Base-by-base conservation (phyloP, 2,329 filamentous ascomycete genomes). In the Helotiales sp. region DNA sequence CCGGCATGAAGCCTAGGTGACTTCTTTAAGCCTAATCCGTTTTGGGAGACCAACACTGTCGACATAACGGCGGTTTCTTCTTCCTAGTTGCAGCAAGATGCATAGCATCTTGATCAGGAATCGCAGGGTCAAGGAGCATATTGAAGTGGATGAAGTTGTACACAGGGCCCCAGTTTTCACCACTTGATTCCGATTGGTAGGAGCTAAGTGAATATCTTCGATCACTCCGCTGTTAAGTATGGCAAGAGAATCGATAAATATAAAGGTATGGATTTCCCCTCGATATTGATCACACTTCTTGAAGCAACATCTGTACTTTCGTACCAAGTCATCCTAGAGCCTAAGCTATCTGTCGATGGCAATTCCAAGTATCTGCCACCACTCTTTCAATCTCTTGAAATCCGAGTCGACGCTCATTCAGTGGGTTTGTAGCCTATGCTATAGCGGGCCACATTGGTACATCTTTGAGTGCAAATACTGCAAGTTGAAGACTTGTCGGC, bases 51-150 rank as follows among this genome's bases (percentile, higher is more conserved):
- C 31, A 51, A 51, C 29, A 36, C 30, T 19, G 48, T 51, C 48
- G 6, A 51, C 30, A 51, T 34, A 36, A 36, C 30, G 48, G 17
- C 31, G 48, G 48, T 36, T 51, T 8, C 48, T 51, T 36, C 12
- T 36, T 25, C 17, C 31, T 36, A 13, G 48, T 52, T 52, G 49
- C 49, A 52, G 33, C 49, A 38, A 52, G 49, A 52, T 40, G 49
- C 49, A 52, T 17, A 15, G 31, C 49, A 52, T 40, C 49, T 52
- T 52, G 17, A 52, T 52, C 33, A 52, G 31, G 33, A 52, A 52
- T 52, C 49, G 49, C 33, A 25, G 22, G 49, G 30, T 52, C 49
- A 52, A 38, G 49, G 31, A 51, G 36, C 46, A 31, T 51, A 25
- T 51, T 50, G 47, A 50, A 38, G 15, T 36, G 31, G 31, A 34